Conservation (phyloP, 495 filamentous ascomycete species). For the Trichoderma orchidacearum region DNA sequence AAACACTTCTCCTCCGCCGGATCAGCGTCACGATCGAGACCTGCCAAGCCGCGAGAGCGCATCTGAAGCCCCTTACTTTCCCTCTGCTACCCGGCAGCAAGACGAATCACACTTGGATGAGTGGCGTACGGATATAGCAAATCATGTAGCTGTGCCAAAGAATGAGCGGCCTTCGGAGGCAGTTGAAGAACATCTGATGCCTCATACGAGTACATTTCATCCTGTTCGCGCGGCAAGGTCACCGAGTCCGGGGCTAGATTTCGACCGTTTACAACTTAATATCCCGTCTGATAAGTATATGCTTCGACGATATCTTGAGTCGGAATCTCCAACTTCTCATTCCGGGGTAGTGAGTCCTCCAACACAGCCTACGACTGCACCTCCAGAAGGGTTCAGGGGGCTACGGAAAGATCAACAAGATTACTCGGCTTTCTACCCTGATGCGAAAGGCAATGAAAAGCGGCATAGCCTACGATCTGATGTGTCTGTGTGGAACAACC, state of each 20-base stretch:
- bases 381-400: background rate
- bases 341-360: background rate
- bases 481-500: background rate
- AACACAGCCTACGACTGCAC: background rate
- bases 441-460: background rate
- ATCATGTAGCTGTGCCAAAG: background rate
- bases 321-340: background rate
- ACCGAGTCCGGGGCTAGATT: background rate
- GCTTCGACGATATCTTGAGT: background rate
- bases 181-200: background rate
- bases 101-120: background rate
- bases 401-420: background rate
- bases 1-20: background rate
- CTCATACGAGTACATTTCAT: too few species aligned
- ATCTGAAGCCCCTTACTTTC: background rate
- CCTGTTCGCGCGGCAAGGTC: background rate
- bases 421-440: background rate
- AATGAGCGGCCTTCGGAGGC: background rate
- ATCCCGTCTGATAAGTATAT: background rate
- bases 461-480: background rate
- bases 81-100: background rate
- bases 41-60: background rate
- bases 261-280: background rate
- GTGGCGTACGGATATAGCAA: background rate
- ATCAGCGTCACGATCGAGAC: background rate